Base-by-base conservation (phyloP, 352 stramenopile genomes). In the Globisporangium cylindrosporum region DNA sequence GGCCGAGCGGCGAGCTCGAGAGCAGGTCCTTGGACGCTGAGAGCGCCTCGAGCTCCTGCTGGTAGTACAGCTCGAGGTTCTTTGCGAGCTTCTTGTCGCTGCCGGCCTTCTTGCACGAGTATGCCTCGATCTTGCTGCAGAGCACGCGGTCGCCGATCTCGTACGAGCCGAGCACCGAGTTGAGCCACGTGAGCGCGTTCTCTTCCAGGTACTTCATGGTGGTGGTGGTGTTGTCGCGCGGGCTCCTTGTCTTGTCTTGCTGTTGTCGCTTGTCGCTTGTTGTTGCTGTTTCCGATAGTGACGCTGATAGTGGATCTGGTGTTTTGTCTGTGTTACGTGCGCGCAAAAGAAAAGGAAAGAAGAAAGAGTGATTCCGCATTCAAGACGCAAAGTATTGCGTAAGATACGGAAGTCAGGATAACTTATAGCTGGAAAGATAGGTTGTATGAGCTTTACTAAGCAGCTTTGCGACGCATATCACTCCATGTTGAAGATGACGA, bases 201-300 rank as follows among this genome's bases (percentile, higher is more conserved):
- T 98, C 92, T 70, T 98, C 92, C 18, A 98, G 80, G 79, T 96
- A 98, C 82, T 98, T 98, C 92, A 98, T 98, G 36, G 36, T 41
- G 36, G 5, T 36, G 14, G 8, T 64, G 38, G 1, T 66, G 5
- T 38, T 58, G 18, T 67, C 34, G 61, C 12, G 22, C 10, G 36
- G 36, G 12, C 36, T 43, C 14, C 36, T 41, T 41, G 36, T 43
- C 36, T 43, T 18, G 36, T 12, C 24, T n/a, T 48, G 15, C n/a
- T 55, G 15, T 8, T 27, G 24, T 41, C 55, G 48, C 32, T 66
- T 15, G 22, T 58, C 22, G 43, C 58, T 59, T 32, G 38, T 66
- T 62, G 57, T 51, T 54, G 34, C 34, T 63, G 38, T 38, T 64
- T 61, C 29, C 10, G 29, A 43, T 61, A 29, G 18, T 61, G 55